Percentiles rank a stretch among this genome's conserved stretches.
These are phyloP conservation scores for Scalesia atractyloides DNA, from an alignment of 129 eudicot species.

Conservation along the genomic window DNA sequence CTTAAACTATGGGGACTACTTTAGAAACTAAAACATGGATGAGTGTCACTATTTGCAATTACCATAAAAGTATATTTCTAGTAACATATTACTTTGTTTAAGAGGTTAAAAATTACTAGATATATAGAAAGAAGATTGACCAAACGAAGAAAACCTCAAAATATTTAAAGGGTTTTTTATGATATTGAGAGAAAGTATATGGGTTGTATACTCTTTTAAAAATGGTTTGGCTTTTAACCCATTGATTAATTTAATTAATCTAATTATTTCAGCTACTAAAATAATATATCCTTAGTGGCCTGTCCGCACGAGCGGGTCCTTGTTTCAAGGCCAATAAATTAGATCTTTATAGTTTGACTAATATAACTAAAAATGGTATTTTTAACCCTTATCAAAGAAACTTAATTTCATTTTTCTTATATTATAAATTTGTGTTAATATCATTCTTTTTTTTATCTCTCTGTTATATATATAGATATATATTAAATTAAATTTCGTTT, in stretches of 20 bases:
- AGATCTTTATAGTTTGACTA: background rate
- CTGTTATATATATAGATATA: too few relatives aligned
- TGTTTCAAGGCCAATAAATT: slow-evolving; percentile 18
- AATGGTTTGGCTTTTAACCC: slow-evolving; percentile 34
- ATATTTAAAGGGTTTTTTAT: background rate
- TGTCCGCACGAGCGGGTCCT: slow-evolving; percentile 69
- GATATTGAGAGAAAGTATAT: background rate
- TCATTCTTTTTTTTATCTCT: background rate
- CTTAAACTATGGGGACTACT: too few relatives aligned
- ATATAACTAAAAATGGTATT: background rate
- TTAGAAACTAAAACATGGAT: background rate
- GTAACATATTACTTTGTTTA: background rate
- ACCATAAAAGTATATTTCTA: background rate
- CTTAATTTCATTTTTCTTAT: background rate
- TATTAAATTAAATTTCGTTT: too few relatives aligned
- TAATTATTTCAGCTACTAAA: slow-evolving; percentile 13
- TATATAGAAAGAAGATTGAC: background rate
- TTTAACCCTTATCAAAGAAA: background rate
- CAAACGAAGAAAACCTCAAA: background rate
- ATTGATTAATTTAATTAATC: slow-evolving; percentile 18
- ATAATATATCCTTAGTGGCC: slow-evolving; percentile 44
- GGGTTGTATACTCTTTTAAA: slow-evolving; percentile 13
- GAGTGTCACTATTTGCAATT: background rate
- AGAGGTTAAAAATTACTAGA: slow-evolving; percentile 3
- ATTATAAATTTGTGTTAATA: background rate